Conservation (phyloP, 768 basidiomycete genomes). For the Mycena galericulata region DNA sequence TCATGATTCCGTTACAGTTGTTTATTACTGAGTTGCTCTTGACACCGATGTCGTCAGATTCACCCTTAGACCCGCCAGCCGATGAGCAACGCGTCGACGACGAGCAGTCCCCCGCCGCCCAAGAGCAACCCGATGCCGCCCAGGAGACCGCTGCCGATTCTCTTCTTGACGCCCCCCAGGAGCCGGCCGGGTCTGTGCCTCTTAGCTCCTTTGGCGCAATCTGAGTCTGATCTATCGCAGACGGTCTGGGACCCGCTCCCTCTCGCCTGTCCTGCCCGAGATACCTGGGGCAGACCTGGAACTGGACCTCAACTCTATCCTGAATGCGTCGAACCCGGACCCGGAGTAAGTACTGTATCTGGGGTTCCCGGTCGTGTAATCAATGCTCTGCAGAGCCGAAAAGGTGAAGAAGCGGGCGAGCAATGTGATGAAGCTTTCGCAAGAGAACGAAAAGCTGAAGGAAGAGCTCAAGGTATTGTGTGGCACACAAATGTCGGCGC, state of each 20-base stretch:
- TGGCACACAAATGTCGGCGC: background rate
- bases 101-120: background rate
- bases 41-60: slow-evolving; percentile 18
- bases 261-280: slow-evolving; percentile 56
- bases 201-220: slow-evolving; percentile 1
- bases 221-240: slow-evolving; percentile 33
- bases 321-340: slow-evolving; percentile 46
- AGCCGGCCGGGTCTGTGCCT: slow-evolving; percentile 51
- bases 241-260: slow-evolving; percentile 33
- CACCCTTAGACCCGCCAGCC: slow-evolving; percentile 5
- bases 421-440: slow-evolving; percentile 79
- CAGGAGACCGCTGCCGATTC: slow-evolving; percentile 24
- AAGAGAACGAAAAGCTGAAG: slow-evolving; percentile 85
- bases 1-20: slow-evolving; percentile 1
- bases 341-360: slow-evolving; percentile 61
- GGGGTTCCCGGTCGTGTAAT: slow-evolving; percentile 38
- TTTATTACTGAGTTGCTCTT: background rate
- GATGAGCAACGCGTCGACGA: slow-evolving; percentile 16
- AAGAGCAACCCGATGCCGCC: background rate
- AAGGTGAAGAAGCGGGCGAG: slow-evolving; percentile 79
- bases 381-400: slow-evolving; percentile 50
- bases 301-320: slow-evolving; percentile 57
- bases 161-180: slow-evolving; percentile 30
- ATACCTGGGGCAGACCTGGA: slow-evolving; percentile 65
- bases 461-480: slow-evolving; percentile 64